phyloP scores from a whole-genome alignment of 1,284 basidiomycete genomes.

The Sanghuangporus baumii region DNA sequence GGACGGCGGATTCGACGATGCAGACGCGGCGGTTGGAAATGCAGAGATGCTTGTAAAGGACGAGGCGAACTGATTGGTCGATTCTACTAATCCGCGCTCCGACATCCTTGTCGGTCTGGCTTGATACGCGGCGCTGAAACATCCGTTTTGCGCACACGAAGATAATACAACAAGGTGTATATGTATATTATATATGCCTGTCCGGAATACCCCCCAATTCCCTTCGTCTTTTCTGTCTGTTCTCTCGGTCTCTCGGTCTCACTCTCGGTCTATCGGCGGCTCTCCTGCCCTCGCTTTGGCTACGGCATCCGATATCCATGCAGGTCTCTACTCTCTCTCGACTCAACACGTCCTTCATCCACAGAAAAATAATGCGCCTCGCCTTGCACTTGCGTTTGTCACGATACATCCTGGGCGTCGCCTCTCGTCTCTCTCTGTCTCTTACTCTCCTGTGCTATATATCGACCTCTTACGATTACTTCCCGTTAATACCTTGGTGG shows the following conservation, averaged over 20 bases:
- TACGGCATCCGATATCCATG: not conserved
- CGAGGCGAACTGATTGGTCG: slow-evolving; percentile 21
- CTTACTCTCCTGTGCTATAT: slow-evolving; percentile 19
- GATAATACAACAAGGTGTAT: not conserved
- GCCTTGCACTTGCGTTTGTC: not conserved
- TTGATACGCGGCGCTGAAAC: slow-evolving; percentile 10
- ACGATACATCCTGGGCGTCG: not conserved
- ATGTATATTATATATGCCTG: slow-evolving; percentile 26
- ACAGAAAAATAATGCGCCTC: not conserved
- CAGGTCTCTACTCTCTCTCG: not conserved
- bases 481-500: slow-evolving; percentile 23
- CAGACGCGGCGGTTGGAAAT: slow-evolving; percentile 22
- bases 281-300: not conserved
- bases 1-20: slow-evolving; percentile 22
- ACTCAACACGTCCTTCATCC: not conserved
- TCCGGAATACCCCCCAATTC: slow-evolving; percentile 25
- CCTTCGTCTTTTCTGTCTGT: slow-evolving; percentile 21
- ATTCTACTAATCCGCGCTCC: slow-evolving; percentile 19
- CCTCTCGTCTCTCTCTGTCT: not conserved
- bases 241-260: slow-evolving; percentile 6
- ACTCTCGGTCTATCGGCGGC: not conserved
- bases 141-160: slow-evolving; percentile 9
- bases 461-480: slow-evolving; percentile 18
- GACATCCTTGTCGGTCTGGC: not conserved
- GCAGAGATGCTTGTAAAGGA: slow-evolving; percentile 20